Conservation (phyloP, 2,329 filamentous ascomycete genomes). For the Zalaria obscura region DNA sequence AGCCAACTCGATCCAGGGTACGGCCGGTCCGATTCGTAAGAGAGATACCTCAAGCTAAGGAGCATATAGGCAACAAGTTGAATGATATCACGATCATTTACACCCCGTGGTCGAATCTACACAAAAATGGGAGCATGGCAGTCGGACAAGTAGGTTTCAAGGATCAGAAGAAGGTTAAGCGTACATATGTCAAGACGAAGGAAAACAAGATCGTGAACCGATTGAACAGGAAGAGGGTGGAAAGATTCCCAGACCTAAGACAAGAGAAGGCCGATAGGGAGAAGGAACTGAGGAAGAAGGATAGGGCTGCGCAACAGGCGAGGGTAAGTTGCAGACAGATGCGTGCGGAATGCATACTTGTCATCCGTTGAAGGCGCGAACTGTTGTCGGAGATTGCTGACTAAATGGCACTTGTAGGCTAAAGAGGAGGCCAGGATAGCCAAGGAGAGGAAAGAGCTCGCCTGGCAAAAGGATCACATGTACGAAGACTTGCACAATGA, state of each 20-base stretch:
- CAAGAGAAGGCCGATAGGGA: constrained; percentile 68
- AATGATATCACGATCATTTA: constrained; percentile 96
- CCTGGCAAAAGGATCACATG: constrained; percentile 93
- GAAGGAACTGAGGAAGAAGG: constrained; percentile 56
- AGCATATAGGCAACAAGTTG: constrained; percentile 74
- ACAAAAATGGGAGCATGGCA: constrained; percentile 92
- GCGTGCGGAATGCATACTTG: neutral
- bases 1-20: constrained; percentile 94
- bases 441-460: constrained; percentile 75
- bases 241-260: constrained; percentile 71
- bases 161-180: constrained; percentile 71
- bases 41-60: constrained; percentile 5
- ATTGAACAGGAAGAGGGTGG: constrained; percentile 91
- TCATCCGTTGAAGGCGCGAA: neutral
- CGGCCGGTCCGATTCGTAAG: constrained; percentile 6
- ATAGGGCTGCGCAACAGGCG: constrained; percentile 47
- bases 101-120: constrained; percentile 92
- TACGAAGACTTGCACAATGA: constrained; percentile 88
- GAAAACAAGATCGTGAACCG: constrained; percentile 90
- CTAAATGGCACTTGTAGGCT: constrained; percentile 30
- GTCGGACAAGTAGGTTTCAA: constrained; percentile 92
- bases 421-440: constrained; percentile 61
- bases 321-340: constrained; percentile 34
- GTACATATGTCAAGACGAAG: constrained; percentile 62
- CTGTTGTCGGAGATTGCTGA: neutral